phyloP scores from a whole-genome alignment of 306 rosid genomes.

The Castanea crenata region DNA sequence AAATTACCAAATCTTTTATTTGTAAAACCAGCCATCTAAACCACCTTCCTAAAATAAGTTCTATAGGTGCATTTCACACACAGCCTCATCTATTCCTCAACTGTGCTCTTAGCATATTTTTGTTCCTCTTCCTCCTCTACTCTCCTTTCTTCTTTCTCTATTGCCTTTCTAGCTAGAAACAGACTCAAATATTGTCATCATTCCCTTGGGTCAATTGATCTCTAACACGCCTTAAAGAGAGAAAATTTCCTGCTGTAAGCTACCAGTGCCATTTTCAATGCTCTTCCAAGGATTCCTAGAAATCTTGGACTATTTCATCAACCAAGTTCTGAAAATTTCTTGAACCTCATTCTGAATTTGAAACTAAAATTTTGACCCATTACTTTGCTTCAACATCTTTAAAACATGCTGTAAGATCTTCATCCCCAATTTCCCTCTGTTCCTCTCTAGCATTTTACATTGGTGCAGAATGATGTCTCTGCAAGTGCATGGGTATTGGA shows the following conservation, averaged over 20 bases:
- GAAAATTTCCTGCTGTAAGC: slow-evolving; percentile 71
- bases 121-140: too few species aligned
- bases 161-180: too few species aligned
- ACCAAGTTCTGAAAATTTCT: slow-evolving; percentile 69
- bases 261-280: slow-evolving; percentile 64
- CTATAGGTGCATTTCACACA: too few species aligned
- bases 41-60: too few species aligned
- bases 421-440: slow-evolving; percentile 72
- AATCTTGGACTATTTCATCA: slow-evolving; percentile 62
- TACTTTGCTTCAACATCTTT: not conserved
- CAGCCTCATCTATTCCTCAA: slow-evolving; percentile 22
- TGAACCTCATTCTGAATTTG: slow-evolving; percentile 65
- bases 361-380: slow-evolving; percentile 49
- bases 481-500: not conserved
- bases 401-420: slow-evolving; percentile 63
- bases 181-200: too few species aligned
- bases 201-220: too few species aligned
- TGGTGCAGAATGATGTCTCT: not conserved
- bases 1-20: too few species aligned
- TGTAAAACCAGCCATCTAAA: too few species aligned
- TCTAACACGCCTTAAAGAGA: too few species aligned
- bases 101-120: slow-evolving; percentile 35
- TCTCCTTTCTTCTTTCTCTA: too few species aligned
- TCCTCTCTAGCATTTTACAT: slow-evolving; percentile 38
- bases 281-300: slow-evolving; percentile 58